Conservation (phyloP, 2,329 filamentous ascomycete species). For the Diaporthe sp. region DNA sequence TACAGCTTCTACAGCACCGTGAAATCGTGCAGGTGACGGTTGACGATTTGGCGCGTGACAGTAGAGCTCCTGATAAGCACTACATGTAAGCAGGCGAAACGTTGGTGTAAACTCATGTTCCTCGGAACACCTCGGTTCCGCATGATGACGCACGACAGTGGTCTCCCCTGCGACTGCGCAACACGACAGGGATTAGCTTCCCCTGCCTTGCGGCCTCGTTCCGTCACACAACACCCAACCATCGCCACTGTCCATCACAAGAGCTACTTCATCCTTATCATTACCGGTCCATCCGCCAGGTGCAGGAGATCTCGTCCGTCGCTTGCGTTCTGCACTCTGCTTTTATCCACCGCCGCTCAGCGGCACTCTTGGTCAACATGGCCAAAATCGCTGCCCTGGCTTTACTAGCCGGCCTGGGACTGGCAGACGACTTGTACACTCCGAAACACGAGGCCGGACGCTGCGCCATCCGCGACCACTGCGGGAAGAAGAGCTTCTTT, state of each 20-base stretch:
- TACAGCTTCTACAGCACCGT: no score
- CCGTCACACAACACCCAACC: conserved; percentile 17
- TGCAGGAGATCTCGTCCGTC: neutral
- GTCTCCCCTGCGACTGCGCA: neutral
- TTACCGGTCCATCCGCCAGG: neutral
- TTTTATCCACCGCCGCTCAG: conserved; percentile 34
- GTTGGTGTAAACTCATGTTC: neutral
- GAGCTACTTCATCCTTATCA: conserved; percentile 13
- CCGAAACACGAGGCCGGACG: conserved; percentile 86
- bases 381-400: conserved; percentile 52
- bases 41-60: neutral
- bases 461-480: conserved; percentile 91
- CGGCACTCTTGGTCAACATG: conserved; percentile 47
- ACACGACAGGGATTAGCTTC: conserved; percentile 23
- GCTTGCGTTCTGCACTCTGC: neutral
- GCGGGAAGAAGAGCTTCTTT: conserved; percentile 91
- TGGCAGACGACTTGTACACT: conserved; percentile 52
- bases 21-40: neutral
- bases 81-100: neutral
- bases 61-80: neutral
- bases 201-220: conserved; percentile 1
- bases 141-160: conserved; percentile 11
- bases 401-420: conserved; percentile 49
- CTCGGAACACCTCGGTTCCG: neutral
- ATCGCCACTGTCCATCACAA: neutral